These are phyloP conservation scores for Trichoderma afroharzianum DNA, from an alignment of 2,329 filamentous ascomycete species.

Conservation along the genomic window DNA sequence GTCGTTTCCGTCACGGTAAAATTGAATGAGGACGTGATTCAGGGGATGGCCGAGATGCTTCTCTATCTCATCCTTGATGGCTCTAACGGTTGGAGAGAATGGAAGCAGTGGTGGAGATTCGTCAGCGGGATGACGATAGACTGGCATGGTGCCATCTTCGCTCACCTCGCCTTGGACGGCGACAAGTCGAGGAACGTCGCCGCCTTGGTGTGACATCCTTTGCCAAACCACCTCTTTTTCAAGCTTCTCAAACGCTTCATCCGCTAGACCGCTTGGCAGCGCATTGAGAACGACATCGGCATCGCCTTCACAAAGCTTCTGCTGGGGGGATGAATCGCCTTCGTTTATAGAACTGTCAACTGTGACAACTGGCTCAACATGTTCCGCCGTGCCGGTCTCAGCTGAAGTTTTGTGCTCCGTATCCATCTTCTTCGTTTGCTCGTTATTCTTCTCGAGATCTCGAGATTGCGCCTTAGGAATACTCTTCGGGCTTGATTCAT, in stretches of 20 bases:
- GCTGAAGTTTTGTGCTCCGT: constrained; percentile 21
- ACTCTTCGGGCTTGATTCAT: not conserved
- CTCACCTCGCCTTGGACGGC: constrained; percentile 77
- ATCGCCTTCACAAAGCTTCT: constrained; percentile 73
- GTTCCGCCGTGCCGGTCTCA: not conserved
- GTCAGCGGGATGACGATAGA: constrained; percentile 94
- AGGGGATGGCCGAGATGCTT: constrained; percentile 70
- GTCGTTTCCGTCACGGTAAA: constrained; percentile 84
- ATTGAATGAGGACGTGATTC: constrained; percentile 90
- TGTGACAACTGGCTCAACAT: not conserved
- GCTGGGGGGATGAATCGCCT: constrained; percentile 28
- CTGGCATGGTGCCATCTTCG: constrained; percentile 69
- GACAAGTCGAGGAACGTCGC: constrained; percentile 86
- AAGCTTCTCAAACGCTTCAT: constrained; percentile 65
- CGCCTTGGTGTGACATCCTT: constrained; percentile 87
- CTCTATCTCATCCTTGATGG: constrained; percentile 67
- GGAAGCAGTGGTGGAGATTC: constrained; percentile 73
- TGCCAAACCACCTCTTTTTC: constrained; percentile 80
- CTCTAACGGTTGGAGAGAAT: constrained; percentile 70
- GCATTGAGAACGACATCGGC: constrained; percentile 70
- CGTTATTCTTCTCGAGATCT: constrained; percentile 15
- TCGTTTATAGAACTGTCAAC: not conserved
- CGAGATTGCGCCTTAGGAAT: not conserved
- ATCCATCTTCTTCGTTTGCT: not conserved
- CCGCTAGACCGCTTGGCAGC: constrained; percentile 53